Evolutionary conservation across 345 rosid species (phyloP), one percentile per base, ranked within the genome.

Genomic region (Dipteronia sinensis): DNA sequence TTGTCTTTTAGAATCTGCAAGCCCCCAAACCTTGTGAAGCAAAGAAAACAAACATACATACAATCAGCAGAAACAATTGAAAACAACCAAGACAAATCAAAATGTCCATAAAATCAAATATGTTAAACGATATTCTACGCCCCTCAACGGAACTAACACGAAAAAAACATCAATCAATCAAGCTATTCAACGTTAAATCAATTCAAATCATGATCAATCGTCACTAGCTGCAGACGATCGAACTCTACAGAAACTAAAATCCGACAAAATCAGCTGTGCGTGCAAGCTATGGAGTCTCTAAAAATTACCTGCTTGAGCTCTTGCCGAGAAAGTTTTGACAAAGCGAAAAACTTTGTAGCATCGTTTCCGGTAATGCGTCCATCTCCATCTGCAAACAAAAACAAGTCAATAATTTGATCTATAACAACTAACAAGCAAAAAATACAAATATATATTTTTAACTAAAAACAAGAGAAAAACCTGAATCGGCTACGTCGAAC

Each of bases 291-390:
- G 20, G 38, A 46, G 55, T n/a, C 11, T 1, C 47, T 55, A 69
- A 40, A 63, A 46, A 6, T 20, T 53, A 90, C 97, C 96, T 93
- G 95, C 84, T 95, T 95, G 77, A 95, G 99, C 84, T 95, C 91
- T 63, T 83, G 93, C 15, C 99, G 97, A 76, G 96, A 88, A 74
- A 95, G 93, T 67, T 92, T 93, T 31, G 98, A 90, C 90, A 90
- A 78, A 17, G 92, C 74, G 76, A 95, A 93, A 89, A 95, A 93
- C 83, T 86, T 87, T 0, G 91, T 92, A 27, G 97, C 98, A 67
- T 93, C 97, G 51, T 83, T 86, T 47, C 98, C 98, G 7, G 92
- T 89, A 72, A 94, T 77, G 46, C 98, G 94, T 12, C 98, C 97
- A 56, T 94, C 98, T 67, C 93, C 95, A 65, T 94, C 98, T 92